Evolutionary conservation across 1,284 basidiomycete genomes (phyloP).

Genomic region (Ceratobasidium sp.): DNA sequence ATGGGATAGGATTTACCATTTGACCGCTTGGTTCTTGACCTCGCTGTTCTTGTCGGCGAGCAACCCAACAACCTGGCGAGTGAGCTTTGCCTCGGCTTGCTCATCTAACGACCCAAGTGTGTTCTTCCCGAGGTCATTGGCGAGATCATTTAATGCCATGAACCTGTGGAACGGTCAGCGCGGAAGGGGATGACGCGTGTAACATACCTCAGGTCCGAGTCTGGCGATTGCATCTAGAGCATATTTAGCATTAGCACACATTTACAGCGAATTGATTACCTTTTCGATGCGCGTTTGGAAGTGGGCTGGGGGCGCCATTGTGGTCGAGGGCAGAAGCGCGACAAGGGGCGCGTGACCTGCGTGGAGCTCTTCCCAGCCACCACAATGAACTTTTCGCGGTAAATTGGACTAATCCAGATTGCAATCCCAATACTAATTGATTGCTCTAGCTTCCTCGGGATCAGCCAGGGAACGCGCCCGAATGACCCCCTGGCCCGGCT

Average conservation of each 20-base stretch:
- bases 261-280: slow-evolving; percentile 58
- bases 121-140: slow-evolving; percentile 86
- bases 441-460: slow-evolving; percentile 40
- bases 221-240: slow-evolving; percentile 80
- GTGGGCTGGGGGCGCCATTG: slow-evolving; percentile 83
- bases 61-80: slow-evolving; percentile 83
- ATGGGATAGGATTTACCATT: slow-evolving; percentile 74
- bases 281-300: slow-evolving; percentile 86
- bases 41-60: slow-evolving; percentile 96
- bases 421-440: neutral
- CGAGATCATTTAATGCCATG: slow-evolving; percentile 94
- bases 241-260: slow-evolving; percentile 49
- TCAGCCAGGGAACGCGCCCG: slow-evolving; percentile 43
- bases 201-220: slow-evolving; percentile 81
- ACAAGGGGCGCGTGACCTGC: slow-evolving; percentile 45
- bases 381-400: slow-evolving; percentile 44
- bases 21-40: slow-evolving; percentile 97
- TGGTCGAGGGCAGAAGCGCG: slow-evolving; percentile 51
- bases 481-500: slow-evolving; percentile 75
- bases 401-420: neutral
- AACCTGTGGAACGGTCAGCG: slow-evolving; percentile 68
- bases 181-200: slow-evolving; percentile 42
- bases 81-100: slow-evolving; percentile 80
- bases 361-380: slow-evolving; percentile 12
- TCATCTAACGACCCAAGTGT: slow-evolving; percentile 83